Base-by-base conservation (phyloP, 257 asterid genomes). In the Ophiorrhiza pumila region DNA sequence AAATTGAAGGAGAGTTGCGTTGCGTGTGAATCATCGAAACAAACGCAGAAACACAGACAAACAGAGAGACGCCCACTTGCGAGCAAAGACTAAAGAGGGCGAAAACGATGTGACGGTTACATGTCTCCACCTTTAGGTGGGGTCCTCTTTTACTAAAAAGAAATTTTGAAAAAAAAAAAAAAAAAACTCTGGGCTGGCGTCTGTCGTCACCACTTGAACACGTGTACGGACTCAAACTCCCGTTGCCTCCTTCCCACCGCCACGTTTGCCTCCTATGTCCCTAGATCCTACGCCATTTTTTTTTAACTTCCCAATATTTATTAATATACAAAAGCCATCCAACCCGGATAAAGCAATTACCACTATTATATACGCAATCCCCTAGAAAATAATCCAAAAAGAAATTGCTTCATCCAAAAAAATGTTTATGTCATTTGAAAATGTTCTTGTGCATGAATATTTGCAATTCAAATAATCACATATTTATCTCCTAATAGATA, bases 31-130 rank as follows among this genome's bases (percentile, higher is more conserved):
- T 14, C 3, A 11, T 18, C 9, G 35, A 22, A 41, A 27, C 2
- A 32, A n/a, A 27, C 2, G 17, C 8, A 2, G 22, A 50, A 50
- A 50, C 27, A 23, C 34, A 25, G 35, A 56, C 59, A 53, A 31
- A 53, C 23, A 31, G 45, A 66, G 66, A 41, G 46, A 52, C 49
- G 43, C 60, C 78, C 71, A 74, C 73, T 74, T 74, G 78, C 78
- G 15, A 14, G 69, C n/a, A 66, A 57, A 74, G 18, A 27, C 71
- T 67, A 29, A 74, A 58, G 78, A 6, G 72, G 23, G 46, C 31
- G 80, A 76, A 70, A 70, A 35, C 68, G 80, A 71, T 60, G 68
- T 57, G 74, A 71, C 77, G 77, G 76, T 56, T 71, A n/a, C 37
- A 55, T 65, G 69, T 58, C 47, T 42, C 39, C 0, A 17, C 55